Percentiles rank a stretch among this genome's conserved stretches.
These are phyloP conservation scores for Sporothrix phasma DNA, from an alignment of 2,329 filamentous ascomycete species.

Conservation along the genomic window DNA sequence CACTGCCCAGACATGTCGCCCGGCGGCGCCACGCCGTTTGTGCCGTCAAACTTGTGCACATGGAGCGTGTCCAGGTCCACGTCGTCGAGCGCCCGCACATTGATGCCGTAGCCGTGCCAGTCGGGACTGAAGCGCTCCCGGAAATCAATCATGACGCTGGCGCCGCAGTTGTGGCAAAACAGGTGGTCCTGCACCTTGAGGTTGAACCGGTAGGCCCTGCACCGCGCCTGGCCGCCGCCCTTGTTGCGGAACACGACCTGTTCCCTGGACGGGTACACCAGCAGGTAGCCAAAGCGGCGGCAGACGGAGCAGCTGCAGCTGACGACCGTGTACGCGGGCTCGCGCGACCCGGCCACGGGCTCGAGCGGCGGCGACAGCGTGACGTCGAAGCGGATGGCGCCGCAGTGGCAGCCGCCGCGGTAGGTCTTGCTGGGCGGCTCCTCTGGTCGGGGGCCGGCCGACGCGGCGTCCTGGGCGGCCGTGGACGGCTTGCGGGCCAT, in stretches of 20 bases:
- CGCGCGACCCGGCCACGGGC: slow-evolving; percentile 39
- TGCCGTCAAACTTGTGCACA: slow-evolving; percentile 30
- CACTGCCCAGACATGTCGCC: slow-evolving; percentile 30
- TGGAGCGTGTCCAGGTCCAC: slow-evolving; percentile 32
- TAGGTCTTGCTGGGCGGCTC: slow-evolving; percentile 31
- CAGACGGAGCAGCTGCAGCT: slow-evolving; percentile 47
- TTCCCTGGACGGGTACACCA: slow-evolving; percentile 35
- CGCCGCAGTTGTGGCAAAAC: slow-evolving; percentile 39
- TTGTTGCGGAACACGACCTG: slow-evolving; percentile 30
- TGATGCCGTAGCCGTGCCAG: slow-evolving; percentile 31
- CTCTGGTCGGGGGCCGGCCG: neutral
- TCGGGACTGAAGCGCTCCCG: slow-evolving; percentile 21
- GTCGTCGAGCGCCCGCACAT: slow-evolving; percentile 29
- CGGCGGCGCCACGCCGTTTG: slow-evolving; percentile 26
- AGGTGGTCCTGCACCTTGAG: slow-evolving; percentile 38
- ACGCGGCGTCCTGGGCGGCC: neutral
- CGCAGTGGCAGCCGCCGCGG: slow-evolving; percentile 43
- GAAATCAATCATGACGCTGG: slow-evolving; percentile 39
- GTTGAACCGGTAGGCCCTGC: slow-evolving; percentile 36
- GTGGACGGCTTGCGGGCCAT: neutral
- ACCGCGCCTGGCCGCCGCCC: slow-evolving; percentile 31
- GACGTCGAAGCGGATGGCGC: slow-evolving; percentile 38
- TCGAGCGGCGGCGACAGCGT: slow-evolving; percentile 39
- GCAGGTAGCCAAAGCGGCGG: slow-evolving; percentile 39
- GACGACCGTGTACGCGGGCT: slow-evolving; percentile 33